phyloP scores from a whole-genome alignment of 2,329 filamentous ascomycete genomes.

The Arachnopeziza araneosa region DNA sequence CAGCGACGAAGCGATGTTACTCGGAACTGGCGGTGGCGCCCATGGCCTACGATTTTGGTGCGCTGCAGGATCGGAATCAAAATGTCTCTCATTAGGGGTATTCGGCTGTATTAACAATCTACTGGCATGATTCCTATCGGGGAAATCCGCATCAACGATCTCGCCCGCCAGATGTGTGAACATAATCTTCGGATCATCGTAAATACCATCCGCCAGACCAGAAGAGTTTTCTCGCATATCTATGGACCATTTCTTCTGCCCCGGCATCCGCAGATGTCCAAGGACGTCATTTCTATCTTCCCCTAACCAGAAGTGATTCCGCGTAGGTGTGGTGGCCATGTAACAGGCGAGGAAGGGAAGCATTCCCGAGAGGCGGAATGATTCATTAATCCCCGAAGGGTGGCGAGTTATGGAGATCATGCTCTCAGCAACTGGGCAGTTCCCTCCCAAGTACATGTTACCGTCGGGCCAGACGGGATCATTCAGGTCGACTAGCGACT shows the following conservation, averaged over 20 bases:
- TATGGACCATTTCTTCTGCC: conserved; percentile 25
- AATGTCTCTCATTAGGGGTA: background rate
- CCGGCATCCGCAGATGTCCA: conserved; percentile 37
- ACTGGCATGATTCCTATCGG: background rate
- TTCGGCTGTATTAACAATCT: background rate
- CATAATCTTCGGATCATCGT: conserved; percentile 11
- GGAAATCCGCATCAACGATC: conserved; percentile 12
- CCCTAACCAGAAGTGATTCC: conserved; percentile 35
- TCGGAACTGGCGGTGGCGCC: background rate
- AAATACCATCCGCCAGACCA: background rate
- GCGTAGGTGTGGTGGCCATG: conserved; percentile 35
- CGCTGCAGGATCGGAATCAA: background rate
- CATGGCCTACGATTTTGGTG: background rate
- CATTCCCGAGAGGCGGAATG: conserved; percentile 34
- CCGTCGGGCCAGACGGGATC: conserved; percentile 13
- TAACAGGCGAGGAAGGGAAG: conserved; percentile 40
- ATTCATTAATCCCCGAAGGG: background rate
- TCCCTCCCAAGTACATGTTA: conserved; percentile 11
- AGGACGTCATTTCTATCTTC: conserved; percentile 40
- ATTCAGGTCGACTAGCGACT: conserved; percentile 25
- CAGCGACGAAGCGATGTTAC: too few species aligned
- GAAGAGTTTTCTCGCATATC: background rate
- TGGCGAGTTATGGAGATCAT: background rate
- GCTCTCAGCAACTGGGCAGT: conserved; percentile 12
- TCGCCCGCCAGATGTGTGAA: conserved; percentile 13